Conservation (phyloP, 495 filamentous ascomycete genomes). For the Aspergillus sparsus region DNA sequence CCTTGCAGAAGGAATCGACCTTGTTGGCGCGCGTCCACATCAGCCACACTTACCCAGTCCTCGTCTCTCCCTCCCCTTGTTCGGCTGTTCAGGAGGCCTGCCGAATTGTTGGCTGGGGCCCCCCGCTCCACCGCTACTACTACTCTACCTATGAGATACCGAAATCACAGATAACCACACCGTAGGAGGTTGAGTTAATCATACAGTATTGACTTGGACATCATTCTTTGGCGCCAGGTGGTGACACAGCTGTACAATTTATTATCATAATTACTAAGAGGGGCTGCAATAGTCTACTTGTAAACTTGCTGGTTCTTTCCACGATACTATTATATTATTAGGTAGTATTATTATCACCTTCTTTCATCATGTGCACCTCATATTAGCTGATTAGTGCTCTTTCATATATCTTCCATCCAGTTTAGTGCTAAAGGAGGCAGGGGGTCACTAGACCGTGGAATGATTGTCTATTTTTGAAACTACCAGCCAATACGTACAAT, state of each 20-base stretch:
- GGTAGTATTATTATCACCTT: too few relatives aligned
- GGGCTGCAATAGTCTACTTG: not conserved
- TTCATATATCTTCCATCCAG: too few relatives aligned
- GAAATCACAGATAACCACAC: not conserved
- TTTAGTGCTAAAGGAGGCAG: too few relatives aligned
- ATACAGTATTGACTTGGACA: slow-evolving; percentile 20
- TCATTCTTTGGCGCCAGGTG: slow-evolving; percentile 28
- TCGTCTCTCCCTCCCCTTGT: not conserved
- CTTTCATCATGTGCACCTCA: too few relatives aligned
- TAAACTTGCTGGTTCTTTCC: slow-evolving; percentile 8
- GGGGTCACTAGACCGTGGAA: too few relatives aligned
- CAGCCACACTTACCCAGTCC: not conserved
- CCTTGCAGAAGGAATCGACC: slow-evolving; percentile 1
- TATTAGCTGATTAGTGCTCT: too few relatives aligned
- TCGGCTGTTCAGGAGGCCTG: too few relatives aligned
- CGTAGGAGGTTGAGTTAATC: not conserved
- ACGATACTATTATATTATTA: not conserved
- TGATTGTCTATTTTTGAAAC: too few relatives aligned
- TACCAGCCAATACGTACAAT: too few relatives aligned
- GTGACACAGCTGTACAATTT: slow-evolving; percentile 18
- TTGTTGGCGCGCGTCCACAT: not conserved
- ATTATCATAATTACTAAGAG: not conserved
- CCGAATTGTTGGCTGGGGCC: not conserved
- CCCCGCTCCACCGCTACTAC: not conserved
- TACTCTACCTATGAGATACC: not conserved